Base-by-base conservation (phyloP, 2,329 filamentous ascomycete species). In the Beauveria sp. region DNA sequence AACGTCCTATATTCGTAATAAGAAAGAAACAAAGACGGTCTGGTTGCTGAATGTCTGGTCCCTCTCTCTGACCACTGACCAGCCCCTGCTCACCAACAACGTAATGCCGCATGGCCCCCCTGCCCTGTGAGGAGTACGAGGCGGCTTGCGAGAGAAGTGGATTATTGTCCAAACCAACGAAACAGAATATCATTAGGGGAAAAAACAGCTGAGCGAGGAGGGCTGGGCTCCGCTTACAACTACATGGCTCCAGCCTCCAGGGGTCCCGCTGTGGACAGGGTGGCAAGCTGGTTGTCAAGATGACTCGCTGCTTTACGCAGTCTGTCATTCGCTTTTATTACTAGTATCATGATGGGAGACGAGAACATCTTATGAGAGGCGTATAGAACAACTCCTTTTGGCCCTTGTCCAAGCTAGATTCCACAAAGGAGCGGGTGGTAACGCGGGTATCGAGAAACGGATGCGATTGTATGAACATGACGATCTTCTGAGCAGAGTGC, bases 181-280 rank as follows among this genome's bases (percentile, higher is more conserved):
- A 55, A 14, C 5, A 37, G 12, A 37, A 37, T 14, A 34, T 34
- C 1, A 5, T 14, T 3, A 30, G 4, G n/a, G 3, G 12, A 37
- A 16, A 26, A n/a, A 43, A 18, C 12, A 43, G 37, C 24, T 34
- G 34, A 37, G 34, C 34, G 34, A 37, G 10, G 34, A 37, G 34
- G 34, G 34, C 34, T 37, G 41, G 41, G 41, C 24, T 55, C 53
- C 53, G 53, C 53, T 55, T 55, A 55, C 53, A 6, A 55, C 53
- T 34, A 37, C 53, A 55, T 55, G 53, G 34, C 52, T 24, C 16
- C 50, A 53, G 50, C 34, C 34, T 37, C 12, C 34, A 37, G 34
- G 34, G 34, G 12, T 40, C 50, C 53, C 37, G 37, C 22, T 55
- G 53, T 34, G 40, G 53, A 26, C 41, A 46, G 16, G 16, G 14